A percentile compares a stretch with the other conserved stretches of the same genome.
These are phyloP conservation scores for Isatis lusitanica DNA, from an alignment of 441 rosid genomes.

Conservation along the genomic window DNA sequence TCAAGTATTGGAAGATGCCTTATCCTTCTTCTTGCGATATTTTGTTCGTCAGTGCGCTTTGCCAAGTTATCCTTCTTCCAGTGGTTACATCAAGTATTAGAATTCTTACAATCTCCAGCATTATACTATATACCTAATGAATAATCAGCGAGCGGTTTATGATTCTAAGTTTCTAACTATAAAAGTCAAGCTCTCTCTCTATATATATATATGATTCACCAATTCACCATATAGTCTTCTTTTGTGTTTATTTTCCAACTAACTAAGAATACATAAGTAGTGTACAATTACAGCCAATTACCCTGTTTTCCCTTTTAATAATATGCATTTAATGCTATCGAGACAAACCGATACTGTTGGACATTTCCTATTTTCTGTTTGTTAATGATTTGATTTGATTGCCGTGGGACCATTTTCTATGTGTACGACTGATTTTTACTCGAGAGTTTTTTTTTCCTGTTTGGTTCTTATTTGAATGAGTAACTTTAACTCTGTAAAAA, in stretches of 20 bases:
- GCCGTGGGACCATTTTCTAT: constrained; percentile 20
- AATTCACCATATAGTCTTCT: too few species aligned
- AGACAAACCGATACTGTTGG: background rate
- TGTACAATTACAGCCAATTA: background rate
- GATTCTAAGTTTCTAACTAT: background rate
- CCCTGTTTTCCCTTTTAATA: background rate
- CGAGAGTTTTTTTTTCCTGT: too few species aligned
- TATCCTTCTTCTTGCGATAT: too few species aligned
- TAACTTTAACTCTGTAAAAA: background rate
- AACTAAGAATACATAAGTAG: too few species aligned
- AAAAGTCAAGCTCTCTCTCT: too few species aligned
- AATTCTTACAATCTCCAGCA: too few species aligned
- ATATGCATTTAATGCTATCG: background rate
- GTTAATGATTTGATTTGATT: constrained; percentile 21
- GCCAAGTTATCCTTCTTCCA: background rate
- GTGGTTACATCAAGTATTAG: constrained; percentile 29
- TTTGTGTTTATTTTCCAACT: too few species aligned
- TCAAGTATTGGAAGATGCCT: too few species aligned
- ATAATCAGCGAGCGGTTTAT: background rate
- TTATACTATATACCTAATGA: background rate
- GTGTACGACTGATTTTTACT: background rate
- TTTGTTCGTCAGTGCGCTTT: too few species aligned
- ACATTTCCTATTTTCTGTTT: constrained; percentile 1
- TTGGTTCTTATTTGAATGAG: background rate
- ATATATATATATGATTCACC: too few species aligned